phyloP scores from a whole-genome alignment of 1,284 basidiomycete species.

The Peniophora sp. region DNA sequence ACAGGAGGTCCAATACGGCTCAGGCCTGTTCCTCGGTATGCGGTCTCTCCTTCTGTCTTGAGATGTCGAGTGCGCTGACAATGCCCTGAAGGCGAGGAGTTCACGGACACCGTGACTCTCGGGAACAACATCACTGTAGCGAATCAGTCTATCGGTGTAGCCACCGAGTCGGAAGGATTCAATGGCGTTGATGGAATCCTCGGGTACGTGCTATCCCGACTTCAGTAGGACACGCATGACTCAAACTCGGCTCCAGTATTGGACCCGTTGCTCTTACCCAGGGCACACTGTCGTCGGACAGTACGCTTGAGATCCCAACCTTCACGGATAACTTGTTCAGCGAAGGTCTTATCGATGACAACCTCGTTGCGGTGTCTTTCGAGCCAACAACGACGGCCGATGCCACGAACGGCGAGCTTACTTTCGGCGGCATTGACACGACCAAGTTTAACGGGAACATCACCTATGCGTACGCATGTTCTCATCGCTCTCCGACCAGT shows the following conservation, averaged over 20 bases:
- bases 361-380: slow-evolving; percentile 40
- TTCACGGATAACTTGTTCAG: slow-evolving; percentile 42
- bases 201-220: slow-evolving; percentile 25
- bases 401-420: slow-evolving; percentile 18
- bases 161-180: slow-evolving; percentile 29
- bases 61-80: neutral
- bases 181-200: slow-evolving; percentile 44
- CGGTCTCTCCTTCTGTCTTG: slow-evolving; percentile 16
- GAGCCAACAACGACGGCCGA: slow-evolving; percentile 25
- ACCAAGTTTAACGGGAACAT: slow-evolving; percentile 40
- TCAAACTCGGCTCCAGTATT: slow-evolving; percentile 19
- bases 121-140: slow-evolving; percentile 21
- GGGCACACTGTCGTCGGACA: slow-evolving; percentile 21
- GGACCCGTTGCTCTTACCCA: slow-evolving; percentile 39
- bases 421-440: slow-evolving; percentile 38
- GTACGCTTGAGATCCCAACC: slow-evolving; percentile 29
- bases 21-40: slow-evolving; percentile 40
- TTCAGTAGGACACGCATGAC: neutral
- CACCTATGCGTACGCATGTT: slow-evolving; percentile 34
- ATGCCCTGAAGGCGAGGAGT: slow-evolving; percentile 26
- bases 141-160: slow-evolving; percentile 52
- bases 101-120: slow-evolving; percentile 32
- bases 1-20: slow-evolving; percentile 44
- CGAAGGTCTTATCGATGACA: slow-evolving; percentile 26
- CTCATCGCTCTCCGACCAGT: slow-evolving; percentile 11